A percentile compares a stretch with the other conserved stretches of the same genome.
These are phyloP conservation scores for Penicillium antarcticum DNA, from an alignment of 495 filamentous ascomycete species.

Conservation along the genomic window DNA sequence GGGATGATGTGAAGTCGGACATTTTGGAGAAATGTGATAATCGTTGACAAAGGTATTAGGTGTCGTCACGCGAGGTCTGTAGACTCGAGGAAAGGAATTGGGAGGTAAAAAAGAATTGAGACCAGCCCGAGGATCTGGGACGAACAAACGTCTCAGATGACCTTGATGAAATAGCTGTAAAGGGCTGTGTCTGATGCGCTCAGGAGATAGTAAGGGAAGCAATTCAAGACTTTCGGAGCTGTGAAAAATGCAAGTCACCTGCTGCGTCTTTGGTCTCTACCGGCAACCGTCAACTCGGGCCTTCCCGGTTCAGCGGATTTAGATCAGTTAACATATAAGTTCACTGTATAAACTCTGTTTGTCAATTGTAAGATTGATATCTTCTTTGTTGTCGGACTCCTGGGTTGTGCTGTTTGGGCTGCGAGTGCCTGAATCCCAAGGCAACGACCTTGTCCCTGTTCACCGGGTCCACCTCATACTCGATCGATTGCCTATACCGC, in stretches of 20 bases:
- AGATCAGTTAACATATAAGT: no score
- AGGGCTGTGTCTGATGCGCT: constrained; percentile 24
- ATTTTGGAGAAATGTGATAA: constrained; percentile 29
- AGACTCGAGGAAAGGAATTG: constrained; percentile 14
- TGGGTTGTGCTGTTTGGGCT: neutral
- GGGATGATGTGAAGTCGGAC: constrained; percentile 48
- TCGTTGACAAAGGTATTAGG: constrained; percentile 14
- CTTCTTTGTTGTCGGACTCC: neutral
- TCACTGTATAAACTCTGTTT: no score
- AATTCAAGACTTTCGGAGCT: constrained; percentile 24
- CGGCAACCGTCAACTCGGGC: constrained; percentile 27
- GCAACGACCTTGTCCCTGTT: constrained; percentile 1
- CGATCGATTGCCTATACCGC: constrained; percentile 20
- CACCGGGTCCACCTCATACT: constrained; percentile 17
- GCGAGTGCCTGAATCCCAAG: neutral
- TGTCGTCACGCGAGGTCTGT: constrained; percentile 28
- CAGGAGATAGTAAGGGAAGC: constrained; percentile 17
- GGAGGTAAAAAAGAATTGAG: constrained; percentile 27
- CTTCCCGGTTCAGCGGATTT: constrained; percentile 13
- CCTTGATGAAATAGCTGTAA: constrained; percentile 4
- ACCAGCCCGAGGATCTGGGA: constrained; percentile 32
- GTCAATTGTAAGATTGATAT: neutral
- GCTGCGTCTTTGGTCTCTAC: constrained; percentile 32
- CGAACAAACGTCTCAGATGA: constrained; percentile 24
- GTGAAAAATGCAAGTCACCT: constrained; percentile 37